Evolutionary conservation across 805 yeast species (phyloP).

Genomic region (Candida stauntonica): DNA sequence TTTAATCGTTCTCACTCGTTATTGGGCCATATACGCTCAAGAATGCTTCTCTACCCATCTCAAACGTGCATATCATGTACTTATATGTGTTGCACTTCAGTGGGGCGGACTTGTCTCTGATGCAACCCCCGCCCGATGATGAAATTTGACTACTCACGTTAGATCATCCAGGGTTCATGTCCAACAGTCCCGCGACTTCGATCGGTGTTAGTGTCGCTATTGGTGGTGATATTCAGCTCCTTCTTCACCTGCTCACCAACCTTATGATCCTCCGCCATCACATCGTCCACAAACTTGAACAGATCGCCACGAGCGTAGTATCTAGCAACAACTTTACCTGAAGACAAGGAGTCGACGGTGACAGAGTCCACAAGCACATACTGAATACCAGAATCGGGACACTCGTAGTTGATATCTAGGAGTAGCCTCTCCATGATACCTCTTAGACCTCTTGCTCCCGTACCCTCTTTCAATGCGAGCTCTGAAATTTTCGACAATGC

Average conservation of each 20-base stretch:
- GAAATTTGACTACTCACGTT: no score
- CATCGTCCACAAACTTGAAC: constrained; percentile 37
- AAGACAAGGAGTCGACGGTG: constrained; percentile 37
- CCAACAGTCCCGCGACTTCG: no score
- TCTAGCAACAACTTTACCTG: constrained; percentile 34
- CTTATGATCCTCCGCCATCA: constrained; percentile 37
- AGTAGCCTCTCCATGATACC: constrained; percentile 50
- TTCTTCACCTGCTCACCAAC: constrained; percentile 33
- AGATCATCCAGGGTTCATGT: no score
- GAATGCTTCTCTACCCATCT: no score
- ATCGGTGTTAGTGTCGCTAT: no score
- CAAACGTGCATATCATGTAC: no score
- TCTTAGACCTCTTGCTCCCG: constrained; percentile 59
- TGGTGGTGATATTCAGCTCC: constrained; percentile 22
- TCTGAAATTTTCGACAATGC: constrained; percentile 47
- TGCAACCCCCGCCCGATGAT: no score
- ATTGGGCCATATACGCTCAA: no score
- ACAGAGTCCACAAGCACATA: constrained; percentile 45
- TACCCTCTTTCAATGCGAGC: constrained; percentile 46
- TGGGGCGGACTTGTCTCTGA: no score
- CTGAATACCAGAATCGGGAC: constrained; percentile 52
- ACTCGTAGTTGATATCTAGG: constrained; percentile 50
- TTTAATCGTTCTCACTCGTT: no score
- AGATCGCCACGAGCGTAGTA: constrained; percentile 44
- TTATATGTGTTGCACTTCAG: no score